Percentiles rank a stretch among this genome's conserved stretches.
These are phyloP conservation scores for Leccinum sublutescens DNA, from an alignment of 768 basidiomycete species.

Conservation along the genomic window DNA sequence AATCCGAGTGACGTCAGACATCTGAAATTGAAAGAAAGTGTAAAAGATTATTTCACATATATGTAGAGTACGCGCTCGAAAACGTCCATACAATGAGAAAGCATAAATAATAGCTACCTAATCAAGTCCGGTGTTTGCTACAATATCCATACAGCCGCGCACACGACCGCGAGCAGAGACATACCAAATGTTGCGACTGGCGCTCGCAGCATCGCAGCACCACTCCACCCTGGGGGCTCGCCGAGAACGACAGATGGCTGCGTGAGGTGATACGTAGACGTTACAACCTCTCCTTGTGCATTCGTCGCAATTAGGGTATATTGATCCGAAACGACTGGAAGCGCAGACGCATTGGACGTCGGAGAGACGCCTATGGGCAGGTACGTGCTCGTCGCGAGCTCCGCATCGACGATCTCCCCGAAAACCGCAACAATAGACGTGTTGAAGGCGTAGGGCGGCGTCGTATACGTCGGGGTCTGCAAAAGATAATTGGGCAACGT, in stretches of 20 bases:
- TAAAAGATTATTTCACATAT: neutral
- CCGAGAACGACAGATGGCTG: slow-evolving; percentile 56
- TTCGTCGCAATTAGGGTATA: slow-evolving; percentile 60
- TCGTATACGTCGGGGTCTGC: slow-evolving; percentile 60
- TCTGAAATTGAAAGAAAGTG: neutral
- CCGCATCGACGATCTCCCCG: slow-evolving; percentile 57
- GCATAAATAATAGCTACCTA: slow-evolving; percentile 1
- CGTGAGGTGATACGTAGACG: slow-evolving; percentile 49
- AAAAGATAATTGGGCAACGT: slow-evolving; percentile 71
- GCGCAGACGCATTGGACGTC: slow-evolving; percentile 46
- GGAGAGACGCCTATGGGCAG: slow-evolving; percentile 49
- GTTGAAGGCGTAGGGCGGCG: slow-evolving; percentile 68
- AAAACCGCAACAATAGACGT: slow-evolving; percentile 55
- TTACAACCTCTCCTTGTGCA: slow-evolving; percentile 49
- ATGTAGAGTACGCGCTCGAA: neutral
- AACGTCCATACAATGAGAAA: neutral
- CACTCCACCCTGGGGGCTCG: slow-evolving; percentile 57
- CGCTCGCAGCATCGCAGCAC: slow-evolving; percentile 9
- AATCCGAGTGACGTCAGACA: neutral
- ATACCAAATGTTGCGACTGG: slow-evolving; percentile 12
- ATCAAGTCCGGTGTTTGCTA: slow-evolving; percentile 7
- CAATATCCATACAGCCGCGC: slow-evolving; percentile 13
- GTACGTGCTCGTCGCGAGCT: slow-evolving; percentile 73
- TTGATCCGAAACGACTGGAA: slow-evolving; percentile 55
- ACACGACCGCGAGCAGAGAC: slow-evolving; percentile 13